phyloP scores from a whole-genome alignment of 2,329 filamentous ascomycete genomes.

The Alternaria hordeiaustralica region DNA sequence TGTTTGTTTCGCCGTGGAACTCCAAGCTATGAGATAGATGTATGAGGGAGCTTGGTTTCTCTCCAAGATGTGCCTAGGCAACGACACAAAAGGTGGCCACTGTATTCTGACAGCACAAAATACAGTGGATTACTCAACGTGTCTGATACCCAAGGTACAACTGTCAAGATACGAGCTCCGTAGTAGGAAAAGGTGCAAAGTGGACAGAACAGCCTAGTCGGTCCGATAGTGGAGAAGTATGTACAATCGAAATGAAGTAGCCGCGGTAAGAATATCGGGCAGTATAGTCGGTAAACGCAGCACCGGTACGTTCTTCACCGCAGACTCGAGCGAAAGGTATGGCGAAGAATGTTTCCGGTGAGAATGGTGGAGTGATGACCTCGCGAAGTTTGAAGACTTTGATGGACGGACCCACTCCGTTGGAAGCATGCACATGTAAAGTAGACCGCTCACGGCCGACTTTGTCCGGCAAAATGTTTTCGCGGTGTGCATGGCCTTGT shows the following conservation, averaged over 20 bases:
- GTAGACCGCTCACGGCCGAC: conserved; percentile 21
- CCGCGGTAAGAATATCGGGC: background rate
- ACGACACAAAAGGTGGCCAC: background rate
- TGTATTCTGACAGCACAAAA: background rate
- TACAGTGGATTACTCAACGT: background rate
- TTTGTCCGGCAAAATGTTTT: conserved; percentile 18
- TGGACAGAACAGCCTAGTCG: conserved; percentile 1
- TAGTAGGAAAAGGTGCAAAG: background rate
- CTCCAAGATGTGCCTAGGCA: background rate
- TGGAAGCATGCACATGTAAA: conserved; percentile 14
- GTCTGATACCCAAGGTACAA: background rate
- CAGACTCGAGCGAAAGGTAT: background rate
- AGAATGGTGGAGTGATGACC: conserved; percentile 11
- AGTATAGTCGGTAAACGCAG: background rate
- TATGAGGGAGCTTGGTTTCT: background rate
- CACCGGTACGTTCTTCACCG: background rate
- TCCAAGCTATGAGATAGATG: conserved; percentile 13
- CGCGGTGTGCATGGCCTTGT: background rate
- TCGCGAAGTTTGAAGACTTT: conserved; percentile 12
- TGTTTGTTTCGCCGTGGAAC: conserved; percentile 11
- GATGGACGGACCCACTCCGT: conserved; percentile 23
- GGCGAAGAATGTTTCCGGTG: conserved; percentile 1
- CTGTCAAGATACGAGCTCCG: background rate
- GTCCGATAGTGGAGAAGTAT: conserved; percentile 16
- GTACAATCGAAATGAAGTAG: conserved; percentile 12